Evolutionary conservation across 1,284 basidiomycete species (phyloP), one percentile per base, ranked within the genome.

Genomic region (Tilletiopsis washingtonensis): DNA sequence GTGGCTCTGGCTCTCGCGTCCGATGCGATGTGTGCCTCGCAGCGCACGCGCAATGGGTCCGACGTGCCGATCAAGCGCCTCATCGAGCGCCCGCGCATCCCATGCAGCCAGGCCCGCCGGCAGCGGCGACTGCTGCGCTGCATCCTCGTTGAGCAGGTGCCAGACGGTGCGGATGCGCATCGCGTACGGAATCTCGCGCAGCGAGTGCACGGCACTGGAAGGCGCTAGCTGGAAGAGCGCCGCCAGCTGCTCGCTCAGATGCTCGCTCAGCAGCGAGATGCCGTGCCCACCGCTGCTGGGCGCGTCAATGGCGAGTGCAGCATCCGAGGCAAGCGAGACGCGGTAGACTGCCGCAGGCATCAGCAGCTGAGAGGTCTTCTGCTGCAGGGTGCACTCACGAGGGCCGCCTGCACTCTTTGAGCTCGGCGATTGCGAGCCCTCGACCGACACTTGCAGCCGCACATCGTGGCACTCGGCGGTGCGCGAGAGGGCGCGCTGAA

Each of bases 1-100:
- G 61, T 91, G 86, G 0, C 94, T 82, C 75, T 97, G 91, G 53
- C 88, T 93, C 76, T 97, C 91, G 45, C 96, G 79, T 2, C 85
- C 88, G 69, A 93, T 88, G 67, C 90, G 88, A 76, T 96, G 88
- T 24, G 97, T 73, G 1, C 27, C 45, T 14, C 37, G 40, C n/a
- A 62, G 20, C 21, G 56, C 53, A 5, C 49, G 11, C 40, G 47
- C 34, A 5, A 62, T 24, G 15, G 39, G 44, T 1, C 15, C 11
- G 12, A 67, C 21, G 52, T 42, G 51, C 43, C 11, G 14, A 21
- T 20, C 21, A 9, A 61, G 37, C 2, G 52, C 41, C 2, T 47
- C 21, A 4, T 14, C 19, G 11, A 61, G 38, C 19, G 50, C 51
- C 57, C 51, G 23, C 11, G 32, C 44, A 44, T 9, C 20, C 17